These are phyloP conservation scores for Dissophora ornata DNA, from an alignment of 192 early-diverging fungal species.

Conservation along the genomic window DNA sequence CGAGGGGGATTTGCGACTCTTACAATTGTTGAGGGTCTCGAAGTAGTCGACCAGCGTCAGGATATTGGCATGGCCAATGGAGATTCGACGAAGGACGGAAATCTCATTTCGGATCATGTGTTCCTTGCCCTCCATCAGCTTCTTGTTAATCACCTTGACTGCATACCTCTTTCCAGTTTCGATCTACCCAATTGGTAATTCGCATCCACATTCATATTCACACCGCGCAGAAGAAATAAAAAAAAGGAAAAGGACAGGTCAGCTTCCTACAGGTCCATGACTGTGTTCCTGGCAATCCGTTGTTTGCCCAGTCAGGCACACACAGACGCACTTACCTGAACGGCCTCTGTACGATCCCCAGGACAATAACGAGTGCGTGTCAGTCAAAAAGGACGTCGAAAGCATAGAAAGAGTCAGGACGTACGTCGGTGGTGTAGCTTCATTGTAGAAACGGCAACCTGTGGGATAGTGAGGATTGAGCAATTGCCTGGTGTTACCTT, in stretches of 20 bases:
- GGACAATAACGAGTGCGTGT: too few species aligned
- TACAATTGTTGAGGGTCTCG: constrained; percentile 77
- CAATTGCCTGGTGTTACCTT: too few species aligned
- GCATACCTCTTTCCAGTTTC: constrained; percentile 78
- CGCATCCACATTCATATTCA: neutral
- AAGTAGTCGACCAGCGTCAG: constrained; percentile 83
- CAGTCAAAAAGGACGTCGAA: too few species aligned
- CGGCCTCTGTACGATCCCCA: constrained; percentile 58
- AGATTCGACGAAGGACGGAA: constrained; percentile 73
- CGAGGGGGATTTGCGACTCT: too few species aligned
- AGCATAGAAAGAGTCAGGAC: too few species aligned
- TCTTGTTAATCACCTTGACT: constrained; percentile 85
- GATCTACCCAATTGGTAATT: constrained; percentile 54
- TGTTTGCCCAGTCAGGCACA: too few species aligned
- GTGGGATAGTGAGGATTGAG: too few species aligned
- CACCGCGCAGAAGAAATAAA: too few species aligned
- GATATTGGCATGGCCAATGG: constrained; percentile 77
- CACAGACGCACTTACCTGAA: constrained; percentile 56
- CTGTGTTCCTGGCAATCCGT: too few species aligned
- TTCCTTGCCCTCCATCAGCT: constrained; percentile 75
- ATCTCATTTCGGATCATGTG: constrained; percentile 82
- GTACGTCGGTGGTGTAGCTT: too few species aligned
- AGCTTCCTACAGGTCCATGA: too few species aligned
- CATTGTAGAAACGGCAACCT: neutral
- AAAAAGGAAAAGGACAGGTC: neutral